Base-by-base conservation (phyloP, 2,329 filamentous ascomycete species). In the Ceratocystis cacaofunesta region DNA sequence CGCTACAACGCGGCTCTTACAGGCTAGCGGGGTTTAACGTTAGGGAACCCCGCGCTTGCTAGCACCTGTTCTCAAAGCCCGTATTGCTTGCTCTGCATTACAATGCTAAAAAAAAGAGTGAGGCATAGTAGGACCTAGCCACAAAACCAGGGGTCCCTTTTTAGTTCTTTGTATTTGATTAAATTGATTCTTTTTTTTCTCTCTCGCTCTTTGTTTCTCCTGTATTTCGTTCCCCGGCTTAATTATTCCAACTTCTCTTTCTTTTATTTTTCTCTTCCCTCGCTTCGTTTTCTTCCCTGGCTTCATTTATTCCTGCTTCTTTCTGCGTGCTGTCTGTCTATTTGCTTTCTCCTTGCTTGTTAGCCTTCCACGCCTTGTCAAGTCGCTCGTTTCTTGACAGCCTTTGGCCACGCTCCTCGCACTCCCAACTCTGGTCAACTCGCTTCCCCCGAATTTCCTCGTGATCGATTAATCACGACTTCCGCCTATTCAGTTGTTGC, bases 231-330 rank as follows among this genome's bases (percentile, higher is more conserved):
- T 25, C 32, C 25, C 52, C 61, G 6, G 41, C 17, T 55, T 15
- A 25, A 15, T 65, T 17, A 32, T 61, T 22, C 61, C 65, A 30
- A 55, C 60, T 65, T 55, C 64, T 60, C 57, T 57, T 66, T 60
- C 62, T 55, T 25, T 55, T 22, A 61, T 57, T 58, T 60, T 62
- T 64, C 62, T 63, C 61, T 52, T 43, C n/a, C 32, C 61, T 48
- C 65, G 60, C 62, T 48, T 65, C 67, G 58, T 65, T 65, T 50
- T 65, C 46, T 62, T 43, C 52, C 65, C 68, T 69, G 67, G 43
- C n/a, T 58, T 61, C 46, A 28, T 19, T n/a, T 48, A n/a, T 60
- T 48, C n/a, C 55, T 55, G n/a, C 17, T 28, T 32, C 62, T 28
- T 52, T 52, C 48, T 28, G 48, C 17, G 46, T 64, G 61, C 58